phyloP scores from a whole-genome alignment of 2,329 filamentous ascomycete species.

The Trichoderma harzianum region DNA sequence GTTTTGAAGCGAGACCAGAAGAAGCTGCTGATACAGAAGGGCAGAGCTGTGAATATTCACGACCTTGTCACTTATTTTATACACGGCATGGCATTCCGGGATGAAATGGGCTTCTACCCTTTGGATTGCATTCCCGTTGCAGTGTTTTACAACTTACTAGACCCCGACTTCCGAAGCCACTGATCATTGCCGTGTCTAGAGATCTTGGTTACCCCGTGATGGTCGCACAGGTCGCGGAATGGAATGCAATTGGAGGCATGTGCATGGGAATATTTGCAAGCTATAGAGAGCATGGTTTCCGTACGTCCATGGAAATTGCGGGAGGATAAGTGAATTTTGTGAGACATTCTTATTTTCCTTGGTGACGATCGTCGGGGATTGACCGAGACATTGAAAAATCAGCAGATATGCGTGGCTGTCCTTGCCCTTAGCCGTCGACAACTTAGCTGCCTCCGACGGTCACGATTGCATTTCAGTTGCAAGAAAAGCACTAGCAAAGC shows the following conservation, averaged over 20 bases:
- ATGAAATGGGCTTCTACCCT: background rate
- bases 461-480: background rate
- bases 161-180: background rate
- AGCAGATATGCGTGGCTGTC: background rate
- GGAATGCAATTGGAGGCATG: background rate
- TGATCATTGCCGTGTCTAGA: background rate
- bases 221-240: background rate
- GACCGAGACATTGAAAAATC: slow-evolving; percentile 7
- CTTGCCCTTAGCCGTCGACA: background rate
- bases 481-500: background rate
- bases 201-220: background rate
- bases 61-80: background rate
- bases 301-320: background rate
- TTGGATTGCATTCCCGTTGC: background rate
- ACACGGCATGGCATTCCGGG: background rate
- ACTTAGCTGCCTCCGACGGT: background rate
- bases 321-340: background rate
- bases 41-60: background rate
- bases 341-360: background rate
- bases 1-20: background rate
- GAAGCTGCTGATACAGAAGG: background rate
- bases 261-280: background rate
- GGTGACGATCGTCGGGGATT: background rate
- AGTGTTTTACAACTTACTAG: background rate
- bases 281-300: background rate